phyloP scores from a whole-genome alignment of 371 early-diverging fungal genomes.

The Lichtheimia hyalospora region DNA sequence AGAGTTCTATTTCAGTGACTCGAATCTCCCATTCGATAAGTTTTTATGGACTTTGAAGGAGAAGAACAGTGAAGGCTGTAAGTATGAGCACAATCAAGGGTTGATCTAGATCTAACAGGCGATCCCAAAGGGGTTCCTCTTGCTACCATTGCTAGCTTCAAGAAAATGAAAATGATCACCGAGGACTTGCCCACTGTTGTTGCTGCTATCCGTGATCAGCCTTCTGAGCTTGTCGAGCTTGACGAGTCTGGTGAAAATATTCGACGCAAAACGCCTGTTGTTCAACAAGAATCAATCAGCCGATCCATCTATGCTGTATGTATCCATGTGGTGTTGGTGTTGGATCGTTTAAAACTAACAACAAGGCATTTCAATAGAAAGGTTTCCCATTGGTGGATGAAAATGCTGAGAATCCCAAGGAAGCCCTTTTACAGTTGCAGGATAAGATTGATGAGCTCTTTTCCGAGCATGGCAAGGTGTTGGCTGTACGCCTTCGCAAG shows the following conservation, averaged over 20 bases:
- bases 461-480: conserved; percentile 45
- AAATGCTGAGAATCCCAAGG: conserved; percentile 25
- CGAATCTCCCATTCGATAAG: conserved; percentile 73
- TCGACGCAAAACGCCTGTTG: conserved; percentile 57
- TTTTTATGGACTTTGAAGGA: conserved; percentile 60
- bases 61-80: conserved; percentile 60
- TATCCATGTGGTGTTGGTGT: background rate
- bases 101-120: background rate
- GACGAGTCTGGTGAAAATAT: conserved; percentile 59
- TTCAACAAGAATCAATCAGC: conserved; percentile 37
- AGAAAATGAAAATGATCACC: conserved; percentile 65
- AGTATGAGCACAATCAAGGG: conserved; percentile 6
- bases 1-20: conserved; percentile 80
- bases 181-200: conserved; percentile 50
- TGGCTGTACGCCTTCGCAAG: conserved; percentile 65
- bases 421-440: conserved; percentile 50
- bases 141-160: conserved; percentile 62
- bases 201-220: conserved; percentile 55
- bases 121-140: conserved; percentile 50
- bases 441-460: conserved; percentile 63
- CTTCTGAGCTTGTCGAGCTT: conserved; percentile 56
- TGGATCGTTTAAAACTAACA: background rate
- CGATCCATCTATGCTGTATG: conserved; percentile 64
- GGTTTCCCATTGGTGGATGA: conserved; percentile 52
- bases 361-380: conserved; percentile 35